Base-by-base conservation (phyloP, 177 flowering plant genomes). In the Vitis hybrid region DNA sequence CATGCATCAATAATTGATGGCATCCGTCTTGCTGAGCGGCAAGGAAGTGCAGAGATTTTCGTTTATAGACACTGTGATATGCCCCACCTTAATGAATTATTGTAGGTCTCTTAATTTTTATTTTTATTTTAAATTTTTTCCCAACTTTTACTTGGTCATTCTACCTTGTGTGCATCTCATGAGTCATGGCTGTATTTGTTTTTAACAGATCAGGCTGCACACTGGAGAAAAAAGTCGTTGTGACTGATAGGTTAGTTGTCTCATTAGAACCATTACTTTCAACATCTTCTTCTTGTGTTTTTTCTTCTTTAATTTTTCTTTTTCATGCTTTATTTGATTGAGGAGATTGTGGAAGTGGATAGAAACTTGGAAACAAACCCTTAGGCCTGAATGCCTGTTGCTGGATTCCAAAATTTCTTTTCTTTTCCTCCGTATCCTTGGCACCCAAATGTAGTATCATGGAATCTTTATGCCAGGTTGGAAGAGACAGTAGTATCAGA, bases 1-100 rank as follows among this genome's bases (percentile, higher is more conserved):
- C 98, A 94, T 82, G 98, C 98, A 58, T 94, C 98, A 21, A 90
- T 94, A 61, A 92, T 94, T 71, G 98, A 92, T 81, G 97, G 98
- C 57, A 91, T 94, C 75, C 97, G 89, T 74, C 97, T 92, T 76
- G 98, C 91, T 66, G 91, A 92, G 76, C 80, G 88, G 58, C 91
- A 82, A 72, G 70, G 70, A 71, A 84, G 75, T 72, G 85, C 81
- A 17, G 77, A 83, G 75, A 68, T 82, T 52, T 89, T 83, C 80
- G 85, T 92, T 23, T 94, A 92, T 73, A 84, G 84, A 76, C 98
- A 94, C 65, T 91, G 92, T 78, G 94, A 94, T 80, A 88, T 87
- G 91, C 61, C 72, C 69, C 97, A 94, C 82, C 95, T 94, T 52
- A 77, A 85, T 76, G 68, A 75, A 67, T 60, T 94, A 62, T 63